Evolutionary conservation across 345 rosid species (phyloP).

Genomic region (Geranium rotundifolium): DNA sequence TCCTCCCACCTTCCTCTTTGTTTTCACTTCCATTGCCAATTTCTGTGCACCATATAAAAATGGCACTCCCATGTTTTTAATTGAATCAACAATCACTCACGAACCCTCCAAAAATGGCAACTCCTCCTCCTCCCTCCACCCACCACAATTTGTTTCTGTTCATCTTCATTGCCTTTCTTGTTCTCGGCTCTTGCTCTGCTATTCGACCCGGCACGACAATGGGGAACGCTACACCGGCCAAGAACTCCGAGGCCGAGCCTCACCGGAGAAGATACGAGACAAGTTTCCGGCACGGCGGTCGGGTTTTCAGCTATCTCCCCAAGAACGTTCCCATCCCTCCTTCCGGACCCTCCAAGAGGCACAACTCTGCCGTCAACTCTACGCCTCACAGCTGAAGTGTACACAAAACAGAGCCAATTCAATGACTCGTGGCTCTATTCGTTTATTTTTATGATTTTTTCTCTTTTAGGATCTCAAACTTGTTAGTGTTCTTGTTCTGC

Average conservation of each 20-base stretch:
- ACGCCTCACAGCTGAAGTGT: constrained; percentile 19
- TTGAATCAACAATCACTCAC: background rate
- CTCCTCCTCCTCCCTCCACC: background rate
- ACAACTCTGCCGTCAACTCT: constrained; percentile 41
- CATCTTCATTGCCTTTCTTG: constrained; percentile 18
- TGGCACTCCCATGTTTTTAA: background rate
- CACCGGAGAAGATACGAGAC: constrained; percentile 21
- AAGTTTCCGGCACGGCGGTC: constrained; percentile 27
- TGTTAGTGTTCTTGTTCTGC: background rate
- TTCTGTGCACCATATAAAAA: background rate
- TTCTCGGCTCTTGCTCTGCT: constrained; percentile 21
- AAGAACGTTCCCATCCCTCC: constrained; percentile 66
- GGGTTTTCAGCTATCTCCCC: constrained; percentile 61
- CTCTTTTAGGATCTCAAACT: background rate
- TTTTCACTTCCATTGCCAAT: no score
- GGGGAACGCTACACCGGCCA: constrained; percentile 3
- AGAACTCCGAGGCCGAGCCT: constrained; percentile 4
- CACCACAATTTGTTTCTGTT: background rate
- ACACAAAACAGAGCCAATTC: no score
- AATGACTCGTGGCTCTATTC: background rate
- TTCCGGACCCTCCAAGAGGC: constrained; percentile 75
- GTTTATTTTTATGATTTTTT: no score
- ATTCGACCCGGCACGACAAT: constrained; percentile 19
- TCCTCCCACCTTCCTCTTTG: background rate
- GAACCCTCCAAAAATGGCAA: background rate